Conservation (phyloP, 495 filamentous ascomycete species). For the Parathielavia appendiculata region DNA sequence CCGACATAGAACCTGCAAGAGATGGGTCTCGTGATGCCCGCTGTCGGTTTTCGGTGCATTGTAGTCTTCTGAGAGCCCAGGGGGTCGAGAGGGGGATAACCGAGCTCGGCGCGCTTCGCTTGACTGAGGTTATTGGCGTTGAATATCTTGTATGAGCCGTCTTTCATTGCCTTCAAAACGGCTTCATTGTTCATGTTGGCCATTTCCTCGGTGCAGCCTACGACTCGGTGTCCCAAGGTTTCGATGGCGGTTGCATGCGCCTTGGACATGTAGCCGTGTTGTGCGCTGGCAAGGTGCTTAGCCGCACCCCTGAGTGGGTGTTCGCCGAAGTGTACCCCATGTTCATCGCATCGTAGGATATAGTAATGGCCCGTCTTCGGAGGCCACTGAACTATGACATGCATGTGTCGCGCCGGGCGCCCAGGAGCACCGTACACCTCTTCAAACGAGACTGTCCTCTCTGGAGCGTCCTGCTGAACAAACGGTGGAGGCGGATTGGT, state of each 20-base stretch:
- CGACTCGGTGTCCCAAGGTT: slow-evolving; percentile 35
- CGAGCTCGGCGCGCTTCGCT: slow-evolving; percentile 14
- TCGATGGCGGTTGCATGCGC: slow-evolving; percentile 29
- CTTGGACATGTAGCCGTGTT: slow-evolving; percentile 35
- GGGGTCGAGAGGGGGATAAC: slow-evolving; percentile 14
- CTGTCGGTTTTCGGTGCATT: slow-evolving; percentile 5
- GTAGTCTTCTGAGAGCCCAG: neutral
- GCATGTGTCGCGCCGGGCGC: slow-evolving; percentile 34
- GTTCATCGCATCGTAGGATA: slow-evolving; percentile 43
- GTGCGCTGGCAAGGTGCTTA: slow-evolving; percentile 36
- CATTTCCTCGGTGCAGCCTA: slow-evolving; percentile 28
- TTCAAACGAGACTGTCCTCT: slow-evolving; percentile 34
- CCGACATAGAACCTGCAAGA: slow-evolving; percentile 31
- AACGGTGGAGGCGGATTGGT: neutral
- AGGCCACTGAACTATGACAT: slow-evolving; percentile 40
- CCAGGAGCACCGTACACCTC: slow-evolving; percentile 35
- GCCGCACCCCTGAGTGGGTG: slow-evolving; percentile 39
- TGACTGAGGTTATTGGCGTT: slow-evolving; percentile 28
- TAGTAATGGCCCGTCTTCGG: slow-evolving; percentile 28
- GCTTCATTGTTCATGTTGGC: slow-evolving; percentile 33
- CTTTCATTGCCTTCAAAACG: slow-evolving; percentile 26
- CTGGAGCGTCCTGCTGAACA: neutral
- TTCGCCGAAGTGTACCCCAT: slow-evolving; percentile 39
- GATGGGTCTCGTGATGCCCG: slow-evolving; percentile 18
- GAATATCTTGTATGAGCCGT: slow-evolving; percentile 31